Conservation (phyloP, 495 filamentous ascomycete genomes). For the Extremus antarcticus region DNA sequence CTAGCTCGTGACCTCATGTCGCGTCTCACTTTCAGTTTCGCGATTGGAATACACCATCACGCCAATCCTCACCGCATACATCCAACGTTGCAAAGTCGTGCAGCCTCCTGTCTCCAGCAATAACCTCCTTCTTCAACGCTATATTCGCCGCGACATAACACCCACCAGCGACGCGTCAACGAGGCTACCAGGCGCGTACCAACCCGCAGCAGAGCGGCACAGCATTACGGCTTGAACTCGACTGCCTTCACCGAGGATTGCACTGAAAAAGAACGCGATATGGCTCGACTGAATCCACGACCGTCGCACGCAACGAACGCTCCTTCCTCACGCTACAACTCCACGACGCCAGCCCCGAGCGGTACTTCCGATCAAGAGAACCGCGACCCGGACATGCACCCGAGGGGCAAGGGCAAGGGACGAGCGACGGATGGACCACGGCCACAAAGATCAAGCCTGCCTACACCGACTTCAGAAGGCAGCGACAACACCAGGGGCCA, state of each 20-base stretch:
- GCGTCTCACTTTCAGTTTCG: not conserved
- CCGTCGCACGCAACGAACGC: not conserved
- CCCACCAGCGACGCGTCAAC: not conserved
- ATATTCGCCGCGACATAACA: not conserved
- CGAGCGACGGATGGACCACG: constrained; percentile 4
- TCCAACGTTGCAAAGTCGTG: no score
- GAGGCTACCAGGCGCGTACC: not conserved
- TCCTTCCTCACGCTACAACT: constrained; percentile 8
- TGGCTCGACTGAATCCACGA: constrained; percentile 15
- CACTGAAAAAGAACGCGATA: constrained; percentile 4
- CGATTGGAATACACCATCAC: not conserved
- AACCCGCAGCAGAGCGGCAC: not conserved
- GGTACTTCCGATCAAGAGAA: constrained; percentile 23
- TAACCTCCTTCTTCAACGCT: not conserved
- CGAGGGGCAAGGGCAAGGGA: constrained; percentile 11
- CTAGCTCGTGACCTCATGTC: not conserved
- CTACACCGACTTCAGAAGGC: constrained; percentile 16
- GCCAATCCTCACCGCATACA: not conserved
- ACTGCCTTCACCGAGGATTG: not conserved
- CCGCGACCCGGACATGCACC: constrained; percentile 2
- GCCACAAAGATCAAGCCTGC: constrained; percentile 4
- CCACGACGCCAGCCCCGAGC: constrained; percentile 5
- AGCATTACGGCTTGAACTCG: not conserved
- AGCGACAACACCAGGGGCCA: constrained; percentile 3
- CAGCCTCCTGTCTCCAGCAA: not conserved